A percentile compares a stretch with the other conserved stretches of the same genome.
Evolutionary conservation across 305 asterid genomes (phyloP).

Genomic region (Fraxinus dipetala): DNA sequence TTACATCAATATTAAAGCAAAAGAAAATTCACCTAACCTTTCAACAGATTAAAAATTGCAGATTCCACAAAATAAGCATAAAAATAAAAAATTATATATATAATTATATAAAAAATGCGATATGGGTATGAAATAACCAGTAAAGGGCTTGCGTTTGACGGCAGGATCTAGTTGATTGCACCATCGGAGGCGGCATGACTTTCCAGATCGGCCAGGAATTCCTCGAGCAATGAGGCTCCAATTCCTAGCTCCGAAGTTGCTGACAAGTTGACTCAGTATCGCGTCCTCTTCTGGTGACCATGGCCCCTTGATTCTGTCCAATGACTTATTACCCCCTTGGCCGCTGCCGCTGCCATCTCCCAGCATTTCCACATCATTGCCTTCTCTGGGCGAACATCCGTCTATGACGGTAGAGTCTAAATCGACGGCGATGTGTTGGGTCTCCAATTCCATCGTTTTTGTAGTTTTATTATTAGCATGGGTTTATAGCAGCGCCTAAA

Average conservation of each 20-base stretch:
- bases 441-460: slow-evolving; percentile 32
- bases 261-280: slow-evolving; percentile 61
- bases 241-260: slow-evolving; percentile 69
- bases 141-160: slow-evolving; percentile 70
- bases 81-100: not conserved
- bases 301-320: slow-evolving; percentile 76
- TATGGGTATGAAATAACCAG: slow-evolving; percentile 41
- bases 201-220: slow-evolving; percentile 83
- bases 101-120: not conserved
- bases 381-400: slow-evolving; percentile 25
- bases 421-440: slow-evolving; percentile 17
- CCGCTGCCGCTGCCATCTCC: slow-evolving; percentile 38
- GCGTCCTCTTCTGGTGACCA: slow-evolving; percentile 91
- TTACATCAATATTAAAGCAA: not conserved
- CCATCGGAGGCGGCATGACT: slow-evolving; percentile 88
- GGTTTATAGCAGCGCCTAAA: slow-evolving; percentile 5
- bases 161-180: slow-evolving; percentile 89
- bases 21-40: not conserved
- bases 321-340: slow-evolving; percentile 33
- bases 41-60: not conserved
- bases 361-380: slow-evolving; percentile 30
- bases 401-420: slow-evolving; percentile 16
- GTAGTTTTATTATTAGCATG: not conserved
- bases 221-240: slow-evolving; percentile 87
- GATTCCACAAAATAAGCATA: not conserved